These are phyloP conservation scores for Astragalus membranaceus DNA, from an alignment of 306 rosid genomes.

Conservation along the genomic window DNA sequence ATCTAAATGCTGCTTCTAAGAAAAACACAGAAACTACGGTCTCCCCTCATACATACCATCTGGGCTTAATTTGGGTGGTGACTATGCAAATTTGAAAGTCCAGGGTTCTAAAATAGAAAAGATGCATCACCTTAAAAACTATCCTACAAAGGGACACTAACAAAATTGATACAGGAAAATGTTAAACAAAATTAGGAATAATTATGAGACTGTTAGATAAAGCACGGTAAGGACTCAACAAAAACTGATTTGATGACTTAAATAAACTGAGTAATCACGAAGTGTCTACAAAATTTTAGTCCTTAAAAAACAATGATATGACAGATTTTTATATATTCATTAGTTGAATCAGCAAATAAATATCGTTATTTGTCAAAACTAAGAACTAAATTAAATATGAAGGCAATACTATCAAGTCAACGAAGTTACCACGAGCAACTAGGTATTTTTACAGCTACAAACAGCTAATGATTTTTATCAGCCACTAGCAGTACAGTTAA, in stretches of 20 bases:
- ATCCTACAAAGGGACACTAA: not conserved
- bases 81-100: not conserved
- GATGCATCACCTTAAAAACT: not conserved
- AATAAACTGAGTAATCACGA: not conserved
- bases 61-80: not conserved
- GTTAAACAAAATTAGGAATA: not conserved
- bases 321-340: not conserved
- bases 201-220: not conserved
- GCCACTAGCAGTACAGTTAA: not conserved
- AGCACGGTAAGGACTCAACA: not conserved
- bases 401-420: not conserved
- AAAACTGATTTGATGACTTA: not conserved
- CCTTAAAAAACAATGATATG: slow-evolving; percentile 4
- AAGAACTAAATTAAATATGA: not conserved
- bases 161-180: not conserved
- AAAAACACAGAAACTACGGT: not conserved
- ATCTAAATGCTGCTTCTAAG: not conserved
- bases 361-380: not conserved
- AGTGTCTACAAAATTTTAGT: not conserved
- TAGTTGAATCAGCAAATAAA: not conserved
- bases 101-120: not conserved
- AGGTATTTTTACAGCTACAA: not conserved
- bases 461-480: not conserved
- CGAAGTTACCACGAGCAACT: not conserved
- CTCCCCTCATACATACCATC: not conserved